These are phyloP conservation scores for Mytilinidion resinicola DNA, from an alignment of 495 filamentous ascomycete species.

Conservation along the genomic window DNA sequence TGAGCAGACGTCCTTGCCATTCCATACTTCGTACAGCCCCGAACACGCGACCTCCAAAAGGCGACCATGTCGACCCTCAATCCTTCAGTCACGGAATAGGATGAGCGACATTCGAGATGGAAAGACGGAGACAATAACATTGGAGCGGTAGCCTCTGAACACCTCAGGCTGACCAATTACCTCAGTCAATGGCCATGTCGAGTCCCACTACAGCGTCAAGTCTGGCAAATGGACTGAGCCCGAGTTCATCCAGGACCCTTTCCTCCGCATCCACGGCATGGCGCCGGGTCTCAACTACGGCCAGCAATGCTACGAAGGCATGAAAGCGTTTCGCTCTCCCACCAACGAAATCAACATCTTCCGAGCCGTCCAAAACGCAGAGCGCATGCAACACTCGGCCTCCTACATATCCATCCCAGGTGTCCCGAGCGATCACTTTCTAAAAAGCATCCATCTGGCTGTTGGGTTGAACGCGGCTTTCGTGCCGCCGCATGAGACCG, in stretches of 20 bases:
- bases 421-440: constrained; percentile 65
- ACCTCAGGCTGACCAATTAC: constrained; percentile 9
- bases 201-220: constrained; percentile 62
- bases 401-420: constrained; percentile 72
- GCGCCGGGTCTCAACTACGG: constrained; percentile 87
- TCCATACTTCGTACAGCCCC: constrained; percentile 8
- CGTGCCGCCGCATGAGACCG: constrained; percentile 76
- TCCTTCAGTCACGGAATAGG: too few relatives aligned
- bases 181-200: constrained; percentile 70
- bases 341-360: constrained; percentile 64
- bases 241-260: constrained; percentile 67
- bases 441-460: constrained; percentile 67
- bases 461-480: constrained; percentile 80
- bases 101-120: background rate
- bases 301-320: constrained; percentile 87
- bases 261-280: constrained; percentile 81
- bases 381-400: constrained; percentile 71
- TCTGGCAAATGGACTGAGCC: constrained; percentile 70
- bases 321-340: constrained; percentile 82
- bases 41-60: background rate
- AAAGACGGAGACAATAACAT: background rate
- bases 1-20: constrained; percentile 32
- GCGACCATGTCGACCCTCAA: too few relatives aligned
- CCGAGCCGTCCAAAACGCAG: constrained; percentile 72
- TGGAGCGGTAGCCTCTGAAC: too few relatives aligned